phyloP scores from a whole-genome alignment of 2,329 filamentous ascomycete species.

The Epichloe aotearoae region DNA sequence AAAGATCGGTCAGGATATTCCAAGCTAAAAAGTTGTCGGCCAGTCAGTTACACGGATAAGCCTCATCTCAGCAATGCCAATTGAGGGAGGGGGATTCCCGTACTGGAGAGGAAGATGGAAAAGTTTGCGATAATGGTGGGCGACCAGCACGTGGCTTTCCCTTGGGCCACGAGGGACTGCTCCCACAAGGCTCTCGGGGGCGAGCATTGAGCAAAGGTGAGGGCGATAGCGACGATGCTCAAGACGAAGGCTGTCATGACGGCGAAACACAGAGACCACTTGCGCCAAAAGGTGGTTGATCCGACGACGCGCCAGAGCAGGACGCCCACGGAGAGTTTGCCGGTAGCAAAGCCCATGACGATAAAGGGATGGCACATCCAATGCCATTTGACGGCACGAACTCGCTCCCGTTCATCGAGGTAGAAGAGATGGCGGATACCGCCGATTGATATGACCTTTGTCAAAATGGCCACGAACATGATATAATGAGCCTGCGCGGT shows the following conservation, averaged over 20 bases:
- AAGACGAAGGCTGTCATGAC: not conserved
- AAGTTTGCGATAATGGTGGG: not conserved
- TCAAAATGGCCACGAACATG: not conserved
- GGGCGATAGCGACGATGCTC: not conserved
- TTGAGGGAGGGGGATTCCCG: too few relatives aligned
- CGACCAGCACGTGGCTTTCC: not conserved
- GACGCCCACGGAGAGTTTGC: constrained; percentile 4
- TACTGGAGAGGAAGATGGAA: constrained; percentile 4
- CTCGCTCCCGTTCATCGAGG: not conserved
- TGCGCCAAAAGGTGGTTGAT: constrained; percentile 4
- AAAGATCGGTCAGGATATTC: constrained; percentile 4
- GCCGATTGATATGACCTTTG: not conserved
- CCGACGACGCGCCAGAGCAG: constrained; percentile 4
- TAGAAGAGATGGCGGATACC: constrained; percentile 1
- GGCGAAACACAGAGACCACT: not conserved
- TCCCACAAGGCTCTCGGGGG: constrained; percentile 1
- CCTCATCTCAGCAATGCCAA: too few relatives aligned
- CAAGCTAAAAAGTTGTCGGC: not conserved
- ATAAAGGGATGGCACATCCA: constrained; percentile 4
- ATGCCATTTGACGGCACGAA: not conserved
- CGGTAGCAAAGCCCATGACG: constrained; percentile 3
- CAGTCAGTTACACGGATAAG: too few relatives aligned
- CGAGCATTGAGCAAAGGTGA: constrained; percentile 5
- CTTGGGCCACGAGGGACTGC: not conserved
- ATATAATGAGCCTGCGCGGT: not conserved